Percentiles rank a stretch among this genome's conserved stretches.
phyloP scores from a whole-genome alignment of 495 filamentous ascomycete genomes.

The Pseudevernia furfuracea region DNA sequence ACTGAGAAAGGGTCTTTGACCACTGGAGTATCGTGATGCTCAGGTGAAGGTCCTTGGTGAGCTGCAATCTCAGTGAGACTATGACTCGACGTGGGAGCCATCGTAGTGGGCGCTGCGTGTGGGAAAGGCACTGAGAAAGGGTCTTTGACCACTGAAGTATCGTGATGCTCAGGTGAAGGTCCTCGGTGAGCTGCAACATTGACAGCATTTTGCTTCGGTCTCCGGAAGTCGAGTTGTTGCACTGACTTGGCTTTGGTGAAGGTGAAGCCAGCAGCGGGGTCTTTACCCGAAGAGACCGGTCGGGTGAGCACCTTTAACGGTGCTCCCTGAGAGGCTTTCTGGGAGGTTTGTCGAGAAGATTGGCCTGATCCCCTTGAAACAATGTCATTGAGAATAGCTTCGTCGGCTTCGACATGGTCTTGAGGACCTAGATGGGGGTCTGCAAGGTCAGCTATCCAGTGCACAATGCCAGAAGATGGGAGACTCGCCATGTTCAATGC shows the following conservation, averaged over 20 bases:
- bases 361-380: neutral
- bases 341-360: neutral
- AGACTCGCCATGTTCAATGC: constrained; percentile 2
- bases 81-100: too few species aligned
- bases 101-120: neutral
- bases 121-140: neutral
- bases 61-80: too few species aligned
- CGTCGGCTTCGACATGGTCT: neutral
- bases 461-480: neutral
- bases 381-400: neutral
- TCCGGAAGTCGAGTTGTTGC: constrained; percentile 8
- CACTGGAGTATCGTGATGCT: neutral
- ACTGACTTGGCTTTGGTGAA: constrained; percentile 10
- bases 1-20: neutral
- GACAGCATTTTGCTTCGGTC: neutral
- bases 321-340: neutral
- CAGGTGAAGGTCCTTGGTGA: neutral
- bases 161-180: neutral
- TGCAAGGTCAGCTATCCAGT: neutral
- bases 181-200: neutral
- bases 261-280: constrained; percentile 15
- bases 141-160: neutral
- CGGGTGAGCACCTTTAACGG: constrained; percentile 14
- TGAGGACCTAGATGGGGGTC: neutral
- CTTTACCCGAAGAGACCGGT: constrained; percentile 13